Conservation (phyloP, 2,329 filamentous ascomycete species). For the Cercospora citrullina region DNA sequence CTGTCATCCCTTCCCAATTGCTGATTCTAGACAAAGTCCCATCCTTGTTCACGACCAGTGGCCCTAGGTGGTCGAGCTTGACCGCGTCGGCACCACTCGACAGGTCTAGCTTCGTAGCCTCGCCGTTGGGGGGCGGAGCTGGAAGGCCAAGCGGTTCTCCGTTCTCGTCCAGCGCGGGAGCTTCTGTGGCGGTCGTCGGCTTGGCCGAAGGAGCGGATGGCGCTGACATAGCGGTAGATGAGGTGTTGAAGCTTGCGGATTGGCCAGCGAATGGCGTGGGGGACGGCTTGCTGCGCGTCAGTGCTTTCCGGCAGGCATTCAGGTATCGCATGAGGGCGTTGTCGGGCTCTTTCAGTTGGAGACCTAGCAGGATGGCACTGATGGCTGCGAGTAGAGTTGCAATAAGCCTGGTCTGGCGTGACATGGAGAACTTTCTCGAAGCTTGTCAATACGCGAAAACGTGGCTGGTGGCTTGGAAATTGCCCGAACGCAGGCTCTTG, state of each 20-base stretch:
- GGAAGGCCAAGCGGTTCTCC: slow-evolving; percentile 27
- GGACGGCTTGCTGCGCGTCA: slow-evolving; percentile 4
- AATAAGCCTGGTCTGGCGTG: slow-evolving; percentile 4
- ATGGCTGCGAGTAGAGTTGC: slow-evolving; percentile 1
- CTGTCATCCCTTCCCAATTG: slow-evolving; percentile 73
- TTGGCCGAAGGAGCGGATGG: background rate
- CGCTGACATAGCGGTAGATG: background rate
- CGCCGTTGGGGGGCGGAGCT: slow-evolving; percentile 26
- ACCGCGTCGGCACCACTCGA: slow-evolving; percentile 44
- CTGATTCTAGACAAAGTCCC: slow-evolving; percentile 69
- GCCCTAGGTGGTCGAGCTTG: slow-evolving; percentile 67
- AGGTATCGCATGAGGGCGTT: slow-evolving; percentile 18
- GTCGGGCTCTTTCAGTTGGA: slow-evolving; percentile 9
- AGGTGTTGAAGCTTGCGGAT: background rate
- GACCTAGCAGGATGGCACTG: slow-evolving; percentile 11
- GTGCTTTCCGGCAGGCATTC: background rate
- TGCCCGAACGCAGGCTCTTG: background rate
- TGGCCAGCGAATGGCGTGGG: slow-evolving; percentile 8
- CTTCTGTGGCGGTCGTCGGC: background rate
- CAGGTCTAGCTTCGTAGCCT: slow-evolving; percentile 41
- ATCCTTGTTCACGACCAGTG: slow-evolving; percentile 72
- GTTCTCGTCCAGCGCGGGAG: slow-evolving; percentile 1
- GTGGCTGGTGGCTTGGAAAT: background rate
- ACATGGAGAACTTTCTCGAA: slow-evolving; percentile 17
- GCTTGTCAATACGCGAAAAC: background rate